Evolutionary conservation across 352 stramenopile genomes (phyloP).

Genomic region (Phytophthora pini): DNA sequence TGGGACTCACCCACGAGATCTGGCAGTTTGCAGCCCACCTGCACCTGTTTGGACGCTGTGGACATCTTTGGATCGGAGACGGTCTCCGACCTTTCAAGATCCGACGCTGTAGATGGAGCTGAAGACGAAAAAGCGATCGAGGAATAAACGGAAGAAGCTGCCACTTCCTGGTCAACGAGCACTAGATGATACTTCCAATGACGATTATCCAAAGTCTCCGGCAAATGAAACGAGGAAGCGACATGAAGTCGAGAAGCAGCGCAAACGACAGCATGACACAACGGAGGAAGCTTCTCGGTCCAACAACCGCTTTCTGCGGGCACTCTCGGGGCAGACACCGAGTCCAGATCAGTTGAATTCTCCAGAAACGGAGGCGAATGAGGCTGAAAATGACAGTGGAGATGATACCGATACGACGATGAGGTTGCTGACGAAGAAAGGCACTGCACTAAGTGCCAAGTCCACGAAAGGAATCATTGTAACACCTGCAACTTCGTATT

Average conservation of each 20-base stretch:
- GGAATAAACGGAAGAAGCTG: conserved; percentile 8
- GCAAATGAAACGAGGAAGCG: conserved; percentile 44
- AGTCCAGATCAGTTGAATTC: background rate
- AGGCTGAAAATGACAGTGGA: conserved; percentile 12
- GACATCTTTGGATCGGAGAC: conserved; percentile 16
- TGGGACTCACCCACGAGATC: conserved; percentile 78
- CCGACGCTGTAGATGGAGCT: conserved; percentile 3
- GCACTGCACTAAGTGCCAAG: background rate
- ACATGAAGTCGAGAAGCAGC: conserved; percentile 48
- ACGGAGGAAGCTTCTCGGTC: conserved; percentile 28
- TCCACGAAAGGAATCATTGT: conserved; percentile 30
- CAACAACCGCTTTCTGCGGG: conserved; percentile 68
- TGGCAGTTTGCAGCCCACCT: conserved; percentile 75
- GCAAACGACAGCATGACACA: conserved; percentile 27
- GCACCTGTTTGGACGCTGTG: conserved; percentile 47
- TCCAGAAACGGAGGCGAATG: background rate
- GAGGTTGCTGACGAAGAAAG: conserved; percentile 22
- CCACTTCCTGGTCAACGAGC: conserved; percentile 1
- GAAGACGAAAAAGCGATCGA: conserved; percentile 1
- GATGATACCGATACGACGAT: conserved; percentile 12
- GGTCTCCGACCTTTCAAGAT: conserved; percentile 37
- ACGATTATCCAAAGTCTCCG: conserved; percentile 1
- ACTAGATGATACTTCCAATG: conserved; percentile 5
- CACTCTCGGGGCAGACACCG: conserved; percentile 25
- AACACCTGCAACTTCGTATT: conserved; percentile 13